phyloP scores from a whole-genome alignment of 2,329 filamentous ascomycete species.

The Colletotrichum sp. region DNA sequence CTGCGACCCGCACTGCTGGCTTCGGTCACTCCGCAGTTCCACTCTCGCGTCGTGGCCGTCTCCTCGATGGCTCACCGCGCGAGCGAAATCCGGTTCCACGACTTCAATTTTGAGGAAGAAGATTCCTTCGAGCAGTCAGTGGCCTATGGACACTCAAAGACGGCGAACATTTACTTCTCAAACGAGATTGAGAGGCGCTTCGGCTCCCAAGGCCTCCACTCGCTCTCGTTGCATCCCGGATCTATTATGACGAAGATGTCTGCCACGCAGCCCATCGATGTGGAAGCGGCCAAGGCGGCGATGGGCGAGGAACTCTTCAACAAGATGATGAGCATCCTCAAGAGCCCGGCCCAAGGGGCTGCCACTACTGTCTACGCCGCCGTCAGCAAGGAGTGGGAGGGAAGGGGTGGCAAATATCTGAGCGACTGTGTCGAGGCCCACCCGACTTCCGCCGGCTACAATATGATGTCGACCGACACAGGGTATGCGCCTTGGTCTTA shows the following conservation, averaged over 20 bases:
- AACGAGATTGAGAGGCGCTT: slow-evolving; percentile 51
- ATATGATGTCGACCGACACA: background rate
- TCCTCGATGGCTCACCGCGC: slow-evolving; percentile 44
- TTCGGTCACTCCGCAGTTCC: slow-evolving; percentile 37
- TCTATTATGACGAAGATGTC: background rate
- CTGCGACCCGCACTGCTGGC: slow-evolving; percentile 47
- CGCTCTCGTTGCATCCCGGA: background rate
- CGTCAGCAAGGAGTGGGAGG: slow-evolving; percentile 42
- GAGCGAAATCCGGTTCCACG: slow-evolving; percentile 26
- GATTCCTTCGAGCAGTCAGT: slow-evolving; percentile 30
- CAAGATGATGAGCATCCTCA: background rate
- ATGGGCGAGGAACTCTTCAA: background rate
- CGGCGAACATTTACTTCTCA: slow-evolving; percentile 54
- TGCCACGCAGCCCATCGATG: background rate
- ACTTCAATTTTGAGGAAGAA: slow-evolving; percentile 41
- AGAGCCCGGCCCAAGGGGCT: slow-evolving; percentile 45
- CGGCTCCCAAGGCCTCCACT: slow-evolving; percentile 32
- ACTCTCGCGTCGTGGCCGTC: slow-evolving; percentile 50
- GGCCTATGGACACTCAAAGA: slow-evolving; percentile 54
- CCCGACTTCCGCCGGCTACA: background rate
- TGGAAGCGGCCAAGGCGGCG: background rate
- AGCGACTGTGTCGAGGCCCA: slow-evolving; percentile 35
- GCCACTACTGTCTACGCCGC: slow-evolving; percentile 51
- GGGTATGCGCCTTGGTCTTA: slow-evolving; percentile 26
- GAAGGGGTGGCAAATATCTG: slow-evolving; percentile 50